phyloP scores from a whole-genome alignment of 2,329 filamentous ascomycete species.

The Amphichorda felina region DNA sequence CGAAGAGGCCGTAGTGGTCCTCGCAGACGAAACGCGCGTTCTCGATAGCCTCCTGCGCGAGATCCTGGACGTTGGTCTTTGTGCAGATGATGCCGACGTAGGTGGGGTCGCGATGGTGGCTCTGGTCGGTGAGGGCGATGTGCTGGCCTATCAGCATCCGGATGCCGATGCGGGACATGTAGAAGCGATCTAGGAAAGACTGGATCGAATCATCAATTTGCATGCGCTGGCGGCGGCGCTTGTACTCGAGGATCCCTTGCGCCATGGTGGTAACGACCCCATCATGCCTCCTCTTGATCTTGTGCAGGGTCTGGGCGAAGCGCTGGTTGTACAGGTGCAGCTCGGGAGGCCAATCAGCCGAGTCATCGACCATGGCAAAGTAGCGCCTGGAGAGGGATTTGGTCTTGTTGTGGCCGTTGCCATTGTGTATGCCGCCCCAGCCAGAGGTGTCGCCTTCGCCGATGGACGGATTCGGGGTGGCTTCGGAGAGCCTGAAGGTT shows the following conservation, averaged over 20 bases:
- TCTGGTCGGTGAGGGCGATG: conserved; percentile 91
- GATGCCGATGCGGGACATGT: conserved; percentile 99
- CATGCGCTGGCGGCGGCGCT: conserved; percentile 90
- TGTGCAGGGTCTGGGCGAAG: conserved; percentile 79
- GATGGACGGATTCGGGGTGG: conserved; percentile 84
- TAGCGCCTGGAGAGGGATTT: conserved; percentile 51
- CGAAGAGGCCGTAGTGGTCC: conserved; percentile 95
- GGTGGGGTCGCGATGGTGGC: conserved; percentile 75
- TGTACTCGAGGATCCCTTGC: conserved; percentile 96
- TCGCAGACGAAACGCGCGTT: conserved; percentile 99
- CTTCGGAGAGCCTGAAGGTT: conserved; percentile 58
- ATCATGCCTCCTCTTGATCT: conserved; percentile 93
- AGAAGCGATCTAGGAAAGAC: conserved; percentile 95
- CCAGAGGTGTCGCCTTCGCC: conserved; percentile 69
- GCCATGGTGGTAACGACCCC: conserved; percentile 96
- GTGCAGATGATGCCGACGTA: conserved; percentile 99
- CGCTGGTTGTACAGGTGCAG: conserved; percentile 87
- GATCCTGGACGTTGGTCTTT: conserved; percentile 89
- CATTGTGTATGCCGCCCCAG: conserved; percentile 33
- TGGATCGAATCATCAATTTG: conserved; percentile 98
- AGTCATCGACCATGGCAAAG: conserved; percentile 85
- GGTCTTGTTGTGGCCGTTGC: conserved; percentile 20
- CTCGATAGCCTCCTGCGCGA: conserved; percentile 94
- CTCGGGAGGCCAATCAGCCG: conserved; percentile 83
- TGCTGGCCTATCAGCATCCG: conserved; percentile 99